phyloP scores from a whole-genome alignment of 78 protist genomes.

The Cyanophora paradoxa region DNA sequence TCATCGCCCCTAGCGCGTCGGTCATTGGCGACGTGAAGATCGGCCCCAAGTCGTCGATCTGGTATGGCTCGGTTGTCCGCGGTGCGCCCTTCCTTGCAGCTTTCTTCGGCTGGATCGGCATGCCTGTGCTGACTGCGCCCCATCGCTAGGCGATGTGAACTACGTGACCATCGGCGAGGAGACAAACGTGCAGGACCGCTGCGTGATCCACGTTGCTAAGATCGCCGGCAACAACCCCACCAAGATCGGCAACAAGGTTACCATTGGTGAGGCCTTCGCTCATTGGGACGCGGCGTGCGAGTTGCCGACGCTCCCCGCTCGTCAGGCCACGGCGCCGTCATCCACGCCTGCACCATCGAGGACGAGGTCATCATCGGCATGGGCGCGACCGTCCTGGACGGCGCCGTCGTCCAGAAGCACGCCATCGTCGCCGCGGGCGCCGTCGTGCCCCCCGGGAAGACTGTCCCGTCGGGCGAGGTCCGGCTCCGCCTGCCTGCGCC shows the following conservation, averaged over 20 bases:
- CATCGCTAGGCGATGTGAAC: not conserved
- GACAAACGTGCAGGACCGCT: conserved; percentile 22
- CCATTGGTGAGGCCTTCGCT: conserved; percentile 18
- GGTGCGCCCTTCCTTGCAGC: conserved; percentile 7
- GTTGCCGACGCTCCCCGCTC: too few species aligned
- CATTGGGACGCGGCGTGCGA: too few species aligned
- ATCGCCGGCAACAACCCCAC: too few species aligned
- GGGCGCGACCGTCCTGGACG: conserved; percentile 18
- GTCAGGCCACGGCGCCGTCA: conserved; percentile 24
- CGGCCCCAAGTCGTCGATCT: conserved; percentile 6
- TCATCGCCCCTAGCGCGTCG: conserved; percentile 26
- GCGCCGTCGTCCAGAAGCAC: conserved; percentile 10
- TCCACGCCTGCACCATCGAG: not conserved
- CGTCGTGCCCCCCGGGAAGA: not conserved
- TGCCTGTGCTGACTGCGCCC: too few species aligned
- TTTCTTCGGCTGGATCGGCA: too few species aligned
- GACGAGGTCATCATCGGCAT: conserved; percentile 15
- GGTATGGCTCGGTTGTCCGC: conserved; percentile 25
- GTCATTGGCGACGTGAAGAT: conserved; percentile 30
- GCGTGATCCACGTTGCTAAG: conserved; percentile 15
- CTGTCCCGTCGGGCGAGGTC: conserved; percentile 20
- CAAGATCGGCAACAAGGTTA: conserved; percentile 11
- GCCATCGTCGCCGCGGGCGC: conserved; percentile 29
- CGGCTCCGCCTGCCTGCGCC: not conserved
- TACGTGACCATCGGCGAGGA: not conserved